phyloP scores from a whole-genome alignment of 768 basidiomycete species.

The Russula dissimulans region DNA sequence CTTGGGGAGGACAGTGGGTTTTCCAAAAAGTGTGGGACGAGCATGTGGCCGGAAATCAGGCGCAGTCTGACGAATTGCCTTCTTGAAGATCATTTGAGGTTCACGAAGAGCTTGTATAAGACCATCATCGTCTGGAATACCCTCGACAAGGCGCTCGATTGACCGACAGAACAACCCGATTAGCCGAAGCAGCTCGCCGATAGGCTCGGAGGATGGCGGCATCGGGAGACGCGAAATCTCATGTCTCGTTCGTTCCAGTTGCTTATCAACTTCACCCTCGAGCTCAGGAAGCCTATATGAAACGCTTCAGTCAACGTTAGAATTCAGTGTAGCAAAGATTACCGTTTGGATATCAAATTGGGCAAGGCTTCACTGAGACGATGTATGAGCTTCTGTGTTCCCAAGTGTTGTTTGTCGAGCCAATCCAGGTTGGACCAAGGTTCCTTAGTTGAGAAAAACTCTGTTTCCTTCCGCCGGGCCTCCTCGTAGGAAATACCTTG shows the following conservation, averaged over 20 bases:
- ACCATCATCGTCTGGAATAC: slow-evolving; percentile 40
- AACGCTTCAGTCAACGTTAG: background rate
- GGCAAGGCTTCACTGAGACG: slow-evolving; percentile 7
- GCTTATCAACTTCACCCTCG: slow-evolving; percentile 40
- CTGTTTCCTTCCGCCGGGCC: slow-evolving; percentile 12
- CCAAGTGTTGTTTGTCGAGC: slow-evolving; percentile 7
- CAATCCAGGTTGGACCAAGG: slow-evolving; percentile 14
- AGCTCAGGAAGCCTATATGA: slow-evolving; percentile 47
- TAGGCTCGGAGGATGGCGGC: slow-evolving; percentile 41
- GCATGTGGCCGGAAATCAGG: slow-evolving; percentile 48
- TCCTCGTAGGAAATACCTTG: slow-evolving; percentile 16
- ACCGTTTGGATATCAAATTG: slow-evolving; percentile 12
- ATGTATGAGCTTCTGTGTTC: slow-evolving; percentile 13
- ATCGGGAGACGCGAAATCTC: slow-evolving; percentile 31
- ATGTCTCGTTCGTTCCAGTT: slow-evolving; percentile 30
- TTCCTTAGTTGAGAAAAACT: slow-evolving; percentile 3
- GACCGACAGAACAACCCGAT: slow-evolving; percentile 38
- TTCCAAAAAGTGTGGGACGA: background rate
- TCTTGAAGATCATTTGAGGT: slow-evolving; percentile 38
- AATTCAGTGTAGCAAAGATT: background rate
- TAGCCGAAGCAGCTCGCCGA: slow-evolving; percentile 40
- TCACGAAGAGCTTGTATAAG: slow-evolving; percentile 46
- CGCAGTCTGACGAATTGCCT: slow-evolving; percentile 37
- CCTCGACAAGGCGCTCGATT: slow-evolving; percentile 38
- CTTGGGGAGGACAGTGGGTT: background rate